A percentile compares a stretch with the other conserved stretches of the same genome.
These are phyloP conservation scores for Neopestalotiopsis sp. DNA, from an alignment of 2,329 filamentous ascomycete genomes.

Conservation along the genomic window DNA sequence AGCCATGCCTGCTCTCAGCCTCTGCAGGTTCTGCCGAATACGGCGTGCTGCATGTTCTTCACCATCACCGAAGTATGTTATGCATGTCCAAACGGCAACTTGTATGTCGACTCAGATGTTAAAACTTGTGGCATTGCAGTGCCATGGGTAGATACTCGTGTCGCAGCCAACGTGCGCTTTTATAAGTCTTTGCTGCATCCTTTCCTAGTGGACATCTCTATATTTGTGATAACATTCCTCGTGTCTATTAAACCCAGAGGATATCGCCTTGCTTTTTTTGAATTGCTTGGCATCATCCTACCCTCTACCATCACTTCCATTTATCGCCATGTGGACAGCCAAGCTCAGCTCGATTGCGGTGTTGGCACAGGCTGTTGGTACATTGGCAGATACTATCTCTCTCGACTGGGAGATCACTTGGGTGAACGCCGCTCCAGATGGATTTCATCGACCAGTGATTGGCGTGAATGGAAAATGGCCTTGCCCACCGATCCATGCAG, in stretches of 20 bases:
- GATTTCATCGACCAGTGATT: constrained; percentile 61
- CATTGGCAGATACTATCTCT: constrained; percentile 50
- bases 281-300: not conserved
- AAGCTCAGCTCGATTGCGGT: constrained; percentile 21
- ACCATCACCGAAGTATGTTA: not conserved
- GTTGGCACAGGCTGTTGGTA: constrained; percentile 30
- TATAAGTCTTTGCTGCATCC: constrained; percentile 15
- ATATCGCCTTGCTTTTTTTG: not conserved
- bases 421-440: constrained; percentile 67
- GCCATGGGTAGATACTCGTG: not conserved
- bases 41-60: not conserved
- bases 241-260: not conserved
- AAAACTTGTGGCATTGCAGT: not conserved
- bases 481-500: constrained; percentile 62
- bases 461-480: constrained; percentile 72
- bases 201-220: not conserved
- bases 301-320: not conserved
- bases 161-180: not conserved
- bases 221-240: not conserved
- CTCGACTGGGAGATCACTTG: constrained; percentile 68
- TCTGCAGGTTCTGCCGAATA: constrained; percentile 1
- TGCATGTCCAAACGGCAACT: constrained; percentile 1
- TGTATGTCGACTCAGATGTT: constrained; percentile 1
- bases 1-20: not conserved
- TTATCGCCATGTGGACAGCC: not conserved